Conservation (phyloP, 2,329 filamentous ascomycete species). For the Aschersonia sp. region DNA sequence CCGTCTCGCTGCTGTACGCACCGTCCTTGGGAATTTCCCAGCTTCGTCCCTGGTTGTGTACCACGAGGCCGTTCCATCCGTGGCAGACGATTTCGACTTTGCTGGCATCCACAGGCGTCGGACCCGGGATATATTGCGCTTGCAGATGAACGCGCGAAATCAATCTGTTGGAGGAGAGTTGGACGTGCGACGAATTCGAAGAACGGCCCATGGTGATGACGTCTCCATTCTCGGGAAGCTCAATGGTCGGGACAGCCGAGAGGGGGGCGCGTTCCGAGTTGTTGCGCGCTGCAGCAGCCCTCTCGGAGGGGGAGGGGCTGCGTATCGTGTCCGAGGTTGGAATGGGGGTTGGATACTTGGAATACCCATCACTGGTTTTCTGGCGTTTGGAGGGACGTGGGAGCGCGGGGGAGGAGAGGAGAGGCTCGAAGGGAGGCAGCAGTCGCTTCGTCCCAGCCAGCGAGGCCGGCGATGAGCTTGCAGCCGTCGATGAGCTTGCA, state of each 20-base stretch:
- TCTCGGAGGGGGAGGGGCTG: slow-evolving; percentile 57
- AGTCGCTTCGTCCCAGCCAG: slow-evolving; percentile 44
- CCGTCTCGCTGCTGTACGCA: slow-evolving; percentile 78
- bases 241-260: slow-evolving; percentile 66
- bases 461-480: background rate
- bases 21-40: slow-evolving; percentile 82
- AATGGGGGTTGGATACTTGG: slow-evolving; percentile 80
- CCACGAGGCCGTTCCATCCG: slow-evolving; percentile 89
- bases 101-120: slow-evolving; percentile 52
- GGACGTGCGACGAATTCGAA: slow-evolving; percentile 89
- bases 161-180: slow-evolving; percentile 79
- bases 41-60: slow-evolving; percentile 79
- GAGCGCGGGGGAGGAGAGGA: slow-evolving; percentile 63
- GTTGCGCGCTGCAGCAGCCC: slow-evolving; percentile 37
- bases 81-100: slow-evolving; percentile 80
- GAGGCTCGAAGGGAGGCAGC: slow-evolving; percentile 65
- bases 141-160: slow-evolving; percentile 90
- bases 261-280: slow-evolving; percentile 72
- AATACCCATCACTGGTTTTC: slow-evolving; percentile 20
- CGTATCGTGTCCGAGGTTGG: slow-evolving; percentile 85
- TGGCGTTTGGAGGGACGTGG: slow-evolving; percentile 58
- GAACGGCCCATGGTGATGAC: slow-evolving; percentile 78
- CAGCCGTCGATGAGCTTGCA: background rate
- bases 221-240: slow-evolving; percentile 70
- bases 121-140: slow-evolving; percentile 64